Evolutionary conservation across 805 yeast genomes (phyloP).

Genomic region (Myxozyma mucilagina): DNA sequence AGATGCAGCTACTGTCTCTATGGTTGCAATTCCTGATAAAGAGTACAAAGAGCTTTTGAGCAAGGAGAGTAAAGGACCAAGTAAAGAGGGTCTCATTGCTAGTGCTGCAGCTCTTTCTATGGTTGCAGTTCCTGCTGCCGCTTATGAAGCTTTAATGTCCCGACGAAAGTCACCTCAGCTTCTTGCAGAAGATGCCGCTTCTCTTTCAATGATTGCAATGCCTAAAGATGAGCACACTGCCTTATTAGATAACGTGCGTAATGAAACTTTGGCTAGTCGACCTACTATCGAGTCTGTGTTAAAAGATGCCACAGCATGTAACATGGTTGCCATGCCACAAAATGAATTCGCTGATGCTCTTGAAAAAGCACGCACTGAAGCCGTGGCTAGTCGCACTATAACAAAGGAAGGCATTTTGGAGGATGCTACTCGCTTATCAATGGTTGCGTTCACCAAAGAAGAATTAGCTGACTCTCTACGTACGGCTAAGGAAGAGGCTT

Average conservation of each 20-base stretch:
- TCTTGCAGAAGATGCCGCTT: slow-evolving; percentile 6
- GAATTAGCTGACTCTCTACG: slow-evolving; percentile 25
- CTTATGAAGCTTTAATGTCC: background rate
- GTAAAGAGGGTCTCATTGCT: slow-evolving; percentile 11
- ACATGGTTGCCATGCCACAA: background rate
- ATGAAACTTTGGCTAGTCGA: slow-evolving; percentile 6
- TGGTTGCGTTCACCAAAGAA: slow-evolving; percentile 26
- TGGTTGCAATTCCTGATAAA: slow-evolving; percentile 21
- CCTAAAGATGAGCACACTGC: slow-evolving; percentile 28
- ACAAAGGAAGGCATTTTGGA: slow-evolving; percentile 1
- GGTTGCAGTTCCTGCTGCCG: background rate
- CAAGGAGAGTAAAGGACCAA: background rate
- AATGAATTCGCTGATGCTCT: background rate
- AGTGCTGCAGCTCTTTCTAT: slow-evolving; percentile 25
- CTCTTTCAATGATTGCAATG: slow-evolving; percentile 23
- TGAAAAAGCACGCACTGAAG: background rate
- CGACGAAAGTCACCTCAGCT: background rate
- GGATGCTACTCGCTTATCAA: slow-evolving; percentile 5
- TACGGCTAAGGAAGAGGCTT: background rate
- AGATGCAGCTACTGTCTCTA: slow-evolving; percentile 10
- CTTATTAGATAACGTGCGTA: slow-evolving; percentile 31
- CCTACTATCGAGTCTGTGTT: slow-evolving; percentile 2
- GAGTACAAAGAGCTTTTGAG: background rate
- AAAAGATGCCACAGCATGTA: slow-evolving; percentile 1
- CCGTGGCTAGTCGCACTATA: background rate